Base-by-base conservation (phyloP, 306 rosid genomes). In the Lotus japonicus region DNA sequence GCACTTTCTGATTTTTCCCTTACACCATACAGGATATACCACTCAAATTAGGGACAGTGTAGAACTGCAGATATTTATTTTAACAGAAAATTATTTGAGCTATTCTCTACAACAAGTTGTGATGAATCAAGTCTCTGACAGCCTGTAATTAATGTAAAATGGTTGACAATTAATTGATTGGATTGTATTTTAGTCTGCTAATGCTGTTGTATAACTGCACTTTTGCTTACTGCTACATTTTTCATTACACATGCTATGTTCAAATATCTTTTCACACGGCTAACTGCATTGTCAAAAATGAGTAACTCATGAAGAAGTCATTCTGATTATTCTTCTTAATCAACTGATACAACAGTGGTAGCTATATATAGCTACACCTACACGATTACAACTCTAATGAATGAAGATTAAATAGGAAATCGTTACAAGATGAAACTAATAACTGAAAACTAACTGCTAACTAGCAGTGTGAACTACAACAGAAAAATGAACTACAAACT, bases 61-160 rank as follows among this genome's bases (percentile, higher is more conserved):
- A 58, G 9, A 75, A 13, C n/a, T 49, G 57, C 58, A 58, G 9
- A 75, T 66, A 58, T 35, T 56, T 42, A 43, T 73, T 50, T 16
- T 49, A 51, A 51, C 43, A 31, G 11, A 53, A 53, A 62, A 12
- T n/a, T 35, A 43, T 26, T 41, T 53, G 52, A 15, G 23, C 19
- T 23, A 28, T 17, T 19, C 63, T 72, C n/a, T 17, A 17, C 2
- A 39, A 54, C 51, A 33, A 49, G 15, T 51, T 61, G 70, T 14
- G 33, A 38, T 21, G 54, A 14, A 50, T n/a, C 58, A 64, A 42
- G 50, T 52, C 39, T 31, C 46, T 17, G 33, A 7, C 35, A 18
- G 11, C 36, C 5, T 54, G 58, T 64, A 54, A 42, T 17, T 18
- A 18, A 54, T 73, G 65, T 64, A 54, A 41, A 35, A 52, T 43